phyloP scores from a whole-genome alignment of 805 yeast species.

The Yamadazyma sp. region DNA sequence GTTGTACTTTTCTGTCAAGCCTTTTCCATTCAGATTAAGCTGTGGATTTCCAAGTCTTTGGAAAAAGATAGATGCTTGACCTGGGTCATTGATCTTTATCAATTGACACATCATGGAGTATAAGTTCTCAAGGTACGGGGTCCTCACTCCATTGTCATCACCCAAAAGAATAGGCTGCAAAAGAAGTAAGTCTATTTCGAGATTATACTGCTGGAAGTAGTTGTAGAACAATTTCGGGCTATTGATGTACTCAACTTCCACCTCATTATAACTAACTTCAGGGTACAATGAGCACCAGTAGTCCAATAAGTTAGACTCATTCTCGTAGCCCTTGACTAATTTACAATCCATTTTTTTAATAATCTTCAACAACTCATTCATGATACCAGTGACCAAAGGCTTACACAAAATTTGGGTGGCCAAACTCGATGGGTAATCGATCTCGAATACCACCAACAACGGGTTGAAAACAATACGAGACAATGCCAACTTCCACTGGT shows the following conservation, averaged over 20 bases:
- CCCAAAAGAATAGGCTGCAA: constrained; percentile 86
- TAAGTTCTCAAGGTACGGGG: constrained; percentile 87
- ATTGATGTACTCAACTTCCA: constrained; percentile 34
- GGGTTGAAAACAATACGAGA: constrained; percentile 80
- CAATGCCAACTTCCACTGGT: constrained; percentile 84
- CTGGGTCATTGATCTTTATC: constrained; percentile 42
- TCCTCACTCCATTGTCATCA: constrained; percentile 82
- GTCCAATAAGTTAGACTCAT: constrained; percentile 56
- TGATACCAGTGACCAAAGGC: constrained; percentile 79
- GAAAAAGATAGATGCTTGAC: constrained; percentile 29
- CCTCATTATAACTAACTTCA: constrained; percentile 3
- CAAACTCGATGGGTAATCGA: constrained; percentile 58
- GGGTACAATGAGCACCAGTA: constrained; percentile 53
- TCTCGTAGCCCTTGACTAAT: constrained; percentile 67
- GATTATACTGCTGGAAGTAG: constrained; percentile 49
- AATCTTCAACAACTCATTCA: constrained; percentile 70
- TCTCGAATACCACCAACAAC: constrained; percentile 69
- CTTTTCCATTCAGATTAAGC: background rate
- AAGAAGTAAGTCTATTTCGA: constrained; percentile 72
- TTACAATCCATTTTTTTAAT: constrained; percentile 77
- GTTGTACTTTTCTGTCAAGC: background rate
- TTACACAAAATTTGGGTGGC: constrained; percentile 73
- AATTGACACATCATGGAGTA: constrained; percentile 76
- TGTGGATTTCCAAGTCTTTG: constrained; percentile 19
- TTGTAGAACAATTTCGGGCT: constrained; percentile 67